Base-by-base conservation (phyloP, 2,329 filamentous ascomycete species). In the Blastomyces gilchristii region DNA sequence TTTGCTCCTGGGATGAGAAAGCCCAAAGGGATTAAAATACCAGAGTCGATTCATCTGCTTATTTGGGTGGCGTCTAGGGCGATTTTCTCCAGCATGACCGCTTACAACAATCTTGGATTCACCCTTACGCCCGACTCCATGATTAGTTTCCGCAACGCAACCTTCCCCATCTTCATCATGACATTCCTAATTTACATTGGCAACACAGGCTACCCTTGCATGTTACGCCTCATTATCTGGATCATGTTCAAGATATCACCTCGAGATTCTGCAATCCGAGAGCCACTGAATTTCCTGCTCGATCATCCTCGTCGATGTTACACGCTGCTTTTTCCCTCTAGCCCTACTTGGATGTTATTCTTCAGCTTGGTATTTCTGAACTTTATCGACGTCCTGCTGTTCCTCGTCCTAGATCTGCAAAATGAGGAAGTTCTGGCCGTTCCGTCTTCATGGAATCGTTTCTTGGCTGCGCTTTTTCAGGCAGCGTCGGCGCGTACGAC, bases 261-360 rank as follows among this genome's bases (percentile, higher is more conserved):
- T 0, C 69, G 74, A 2, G 62, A 73, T 5, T 70, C 69, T 16
- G 65, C 47, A 71, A 2, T 76, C 75, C 1, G 70, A 72, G 49
- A 67, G 68, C 25, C 81, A 0, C 72, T 87, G 0, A 71, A 75
- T 0, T 87, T 86, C 65, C 74, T 87, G 0, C 79, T 87, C 18
- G 79, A 85, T 61, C 83, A 87, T 69, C 85, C 84, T 0, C 78
- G 84, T 43, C 77, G 85, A 7, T 86, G 83, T 67, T 87, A 84
- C 68, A 86, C 83, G 6, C 78, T 85, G 2, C 78, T 87, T 3
- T 87, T 87, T 67, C 84, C 83, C 0, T 77, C 79, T 45, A 72
- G 74, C 12, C 80, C 83, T 11, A 86, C 84, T 0, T 86, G 82
- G 82, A 79, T 80, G 60, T 77, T 85, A 0, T 77, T 82, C 7